Evolutionary conservation across 2,329 filamentous ascomycete genomes (phyloP).

Genomic region (Didymella glomerata): DNA sequence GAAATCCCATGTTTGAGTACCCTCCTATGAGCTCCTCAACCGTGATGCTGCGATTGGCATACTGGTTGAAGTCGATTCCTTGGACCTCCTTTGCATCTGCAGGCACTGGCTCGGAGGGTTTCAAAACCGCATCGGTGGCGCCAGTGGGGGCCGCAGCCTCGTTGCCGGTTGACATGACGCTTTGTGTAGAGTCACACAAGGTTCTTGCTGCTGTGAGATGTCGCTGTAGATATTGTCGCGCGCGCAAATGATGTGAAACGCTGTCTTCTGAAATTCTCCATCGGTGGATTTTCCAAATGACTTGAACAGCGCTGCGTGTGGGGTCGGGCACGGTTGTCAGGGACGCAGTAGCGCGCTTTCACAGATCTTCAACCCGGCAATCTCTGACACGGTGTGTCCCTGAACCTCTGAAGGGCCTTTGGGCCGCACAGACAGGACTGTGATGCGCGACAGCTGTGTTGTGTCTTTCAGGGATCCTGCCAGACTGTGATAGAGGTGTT

Average conservation of each 20-base stretch:
- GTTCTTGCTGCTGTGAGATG: conserved; percentile 1
- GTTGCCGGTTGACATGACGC: conserved; percentile 35
- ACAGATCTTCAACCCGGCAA: conserved; percentile 1
- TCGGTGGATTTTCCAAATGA: conserved; percentile 5
- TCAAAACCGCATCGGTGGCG: conserved; percentile 80
- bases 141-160: conserved; percentile 51
- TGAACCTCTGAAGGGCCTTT: not conserved
- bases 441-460: not conserved
- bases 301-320: not conserved
- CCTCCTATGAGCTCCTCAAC: conserved; percentile 83
- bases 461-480: not conserved
- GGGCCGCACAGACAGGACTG: not conserved
- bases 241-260: conserved; percentile 1
- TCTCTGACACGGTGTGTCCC: conserved; percentile 3
- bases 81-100: conserved; percentile 80
- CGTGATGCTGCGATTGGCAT: conserved; percentile 77
- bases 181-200: conserved; percentile 12
- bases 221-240: conserved; percentile 13
- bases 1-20: conserved; percentile 88
- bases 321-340: conserved; percentile 1
- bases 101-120: conserved; percentile 83
- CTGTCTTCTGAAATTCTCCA: not conserved
- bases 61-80: conserved; percentile 90
- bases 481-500: not conserved
- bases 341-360: conserved; percentile 2